Conservation (phyloP, 83 land plant species). For the Isoetes engelmannii region DNA sequence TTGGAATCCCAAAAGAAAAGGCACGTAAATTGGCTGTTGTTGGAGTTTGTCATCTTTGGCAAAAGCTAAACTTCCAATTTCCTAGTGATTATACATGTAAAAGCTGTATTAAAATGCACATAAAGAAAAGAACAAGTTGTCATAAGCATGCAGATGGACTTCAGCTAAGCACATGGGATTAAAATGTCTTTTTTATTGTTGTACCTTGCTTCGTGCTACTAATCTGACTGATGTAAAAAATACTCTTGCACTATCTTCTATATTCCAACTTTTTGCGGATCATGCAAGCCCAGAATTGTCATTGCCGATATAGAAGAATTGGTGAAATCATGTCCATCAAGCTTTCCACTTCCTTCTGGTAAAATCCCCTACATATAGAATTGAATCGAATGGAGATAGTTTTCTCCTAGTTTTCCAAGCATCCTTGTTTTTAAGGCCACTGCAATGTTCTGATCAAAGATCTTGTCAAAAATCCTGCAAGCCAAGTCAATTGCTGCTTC, state of each 20-base stretch:
- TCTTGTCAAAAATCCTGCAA: conserved; percentile 77
- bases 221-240: conserved; percentile 68
- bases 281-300: conserved; percentile 71
- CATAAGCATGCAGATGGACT: background rate
- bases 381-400: conserved; percentile 71
- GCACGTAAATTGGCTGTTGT: conserved; percentile 96
- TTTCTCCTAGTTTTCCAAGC: conserved; percentile 80
- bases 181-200: background rate
- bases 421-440: conserved; percentile 73
- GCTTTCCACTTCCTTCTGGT: conserved; percentile 10
- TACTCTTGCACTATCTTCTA: conserved; percentile 66
- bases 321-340: conserved; percentile 37
- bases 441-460: conserved; percentile 92
- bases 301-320: conserved; percentile 55
- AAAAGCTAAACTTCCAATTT: conserved; percentile 73
- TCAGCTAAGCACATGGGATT: background rate
- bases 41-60: conserved; percentile 98
- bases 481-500: conserved; percentile 66
- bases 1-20: conserved; percentile 84
- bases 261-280: conserved; percentile 93
- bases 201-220: conserved; percentile 58
- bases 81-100: conserved; percentile 36
- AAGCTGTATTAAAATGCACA: background rate
- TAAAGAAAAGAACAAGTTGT: background rate
- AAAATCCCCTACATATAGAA: conserved; percentile 52